Base-by-base conservation (phyloP, 192 early-diverging fungal species). In the Funneliformis mosseae region DNA sequence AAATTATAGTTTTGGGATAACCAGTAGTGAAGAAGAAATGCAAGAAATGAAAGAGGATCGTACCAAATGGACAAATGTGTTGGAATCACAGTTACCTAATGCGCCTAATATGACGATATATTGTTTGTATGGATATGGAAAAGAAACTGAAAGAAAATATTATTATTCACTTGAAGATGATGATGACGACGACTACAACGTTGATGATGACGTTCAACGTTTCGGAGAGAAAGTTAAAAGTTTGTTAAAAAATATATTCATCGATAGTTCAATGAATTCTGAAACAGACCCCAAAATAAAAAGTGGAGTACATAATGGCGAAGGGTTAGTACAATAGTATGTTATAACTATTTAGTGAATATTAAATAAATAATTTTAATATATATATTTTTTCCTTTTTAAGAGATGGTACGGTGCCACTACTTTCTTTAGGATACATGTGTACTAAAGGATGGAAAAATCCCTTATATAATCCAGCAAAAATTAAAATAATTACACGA, bases 351-450 rank as follows among this genome's bases (percentile, higher is more conserved):
- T 63, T 64, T 45, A 25, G 9, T 50, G 48, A 27, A 27, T 41
- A 21, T 14, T 60, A 16, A 45, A 11, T 74, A 67, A 28, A 23
- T 18, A n/a, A 60, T 9, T 60, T 45, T 46, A 8, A 48, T 70
- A n/a, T n/a, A n/a, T n/a, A n/a, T n/a, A n/a, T n/a, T n/a, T n/a
- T n/a, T n/a, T n/a, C n/a, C n/a, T 74, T 38, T 38, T 81, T 85
- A 75, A 95, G 95, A 28, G 96, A 97, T 82, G 95, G 93, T 16
- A 97, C 96, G 0, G 96, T 97, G 3, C 96, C 96, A 0, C 82
- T 97, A 21, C 62, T 97, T 41, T 96, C 94, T 8, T 85, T 93
- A 4, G 95, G 95, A 5, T 96, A 94, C 83, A 97, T 97, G 96
- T 96, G 95, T 75, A 88, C 88, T 14, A 85, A 89, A 11, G 96